Evolutionary conservation across 495 filamentous ascomycete species (phyloP).

Genomic region (Choiromyces venosus): DNA sequence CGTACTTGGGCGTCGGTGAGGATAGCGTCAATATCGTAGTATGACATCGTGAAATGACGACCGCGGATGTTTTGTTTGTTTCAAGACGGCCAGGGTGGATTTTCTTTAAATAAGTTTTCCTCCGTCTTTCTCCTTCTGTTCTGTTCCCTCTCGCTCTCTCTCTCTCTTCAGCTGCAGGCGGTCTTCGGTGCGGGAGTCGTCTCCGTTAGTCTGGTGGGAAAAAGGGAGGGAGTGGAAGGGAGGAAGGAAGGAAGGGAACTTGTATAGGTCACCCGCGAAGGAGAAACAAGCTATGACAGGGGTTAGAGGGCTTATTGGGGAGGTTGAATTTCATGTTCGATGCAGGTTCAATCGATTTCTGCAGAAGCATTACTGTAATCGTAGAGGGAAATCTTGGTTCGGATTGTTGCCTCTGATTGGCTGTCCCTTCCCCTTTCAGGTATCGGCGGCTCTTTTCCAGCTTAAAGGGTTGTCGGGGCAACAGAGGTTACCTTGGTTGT

Average conservation of each 20-base stretch:
- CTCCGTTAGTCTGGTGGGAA: neutral
- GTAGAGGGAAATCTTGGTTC: neutral
- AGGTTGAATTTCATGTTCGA: too few species aligned
- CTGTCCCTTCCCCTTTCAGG: neutral
- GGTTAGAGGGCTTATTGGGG: neutral
- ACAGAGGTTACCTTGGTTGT: neutral
- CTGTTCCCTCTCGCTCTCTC: neutral
- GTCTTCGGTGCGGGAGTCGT: neutral
- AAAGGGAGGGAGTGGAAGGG: neutral
- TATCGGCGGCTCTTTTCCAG: neutral
- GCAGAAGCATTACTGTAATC: neutral
- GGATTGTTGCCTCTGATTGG: neutral
- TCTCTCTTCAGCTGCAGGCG: neutral
- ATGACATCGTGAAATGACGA: constrained; percentile 57
- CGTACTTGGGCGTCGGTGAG: constrained; percentile 82
- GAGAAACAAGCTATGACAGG: neutral
- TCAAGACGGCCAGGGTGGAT: neutral
- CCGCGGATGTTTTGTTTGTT: neutral
- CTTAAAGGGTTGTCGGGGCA: neutral
- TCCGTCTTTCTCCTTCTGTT: neutral
- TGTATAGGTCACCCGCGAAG: neutral
- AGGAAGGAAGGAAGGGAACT: neutral
- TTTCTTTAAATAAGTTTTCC: neutral
- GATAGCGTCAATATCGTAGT: constrained; percentile 93
- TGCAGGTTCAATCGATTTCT: neutral